These are phyloP conservation scores for Phytophthora crassamura DNA, from an alignment of 352 stramenopile genomes.

Conservation along the genomic window DNA sequence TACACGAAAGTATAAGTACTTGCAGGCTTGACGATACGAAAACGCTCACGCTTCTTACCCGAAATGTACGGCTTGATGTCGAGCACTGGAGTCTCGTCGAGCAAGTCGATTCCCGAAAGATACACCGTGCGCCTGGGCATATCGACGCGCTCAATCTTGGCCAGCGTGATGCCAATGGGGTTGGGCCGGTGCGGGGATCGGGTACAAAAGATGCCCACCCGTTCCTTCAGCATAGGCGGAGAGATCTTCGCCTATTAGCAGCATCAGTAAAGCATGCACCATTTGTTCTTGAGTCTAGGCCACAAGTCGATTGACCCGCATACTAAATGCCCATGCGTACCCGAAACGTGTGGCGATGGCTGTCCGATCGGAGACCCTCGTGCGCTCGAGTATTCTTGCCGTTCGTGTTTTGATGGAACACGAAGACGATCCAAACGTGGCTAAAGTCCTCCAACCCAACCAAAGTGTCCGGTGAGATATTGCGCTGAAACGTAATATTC, in stretches of 20 bases:
- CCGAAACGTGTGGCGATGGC: conserved; percentile 76
- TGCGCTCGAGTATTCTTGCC: conserved; percentile 78
- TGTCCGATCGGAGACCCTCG: conserved; percentile 67
- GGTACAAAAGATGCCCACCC: conserved; percentile 95
- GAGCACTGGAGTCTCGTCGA: conserved; percentile 97
- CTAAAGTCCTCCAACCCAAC: conserved; percentile 79
- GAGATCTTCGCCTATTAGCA: conserved; percentile 69
- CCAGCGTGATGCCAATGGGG: conserved; percentile 93
- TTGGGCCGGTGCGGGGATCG: conserved; percentile 97
- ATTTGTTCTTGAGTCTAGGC: not conserved
- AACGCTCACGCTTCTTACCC: conserved; percentile 37
- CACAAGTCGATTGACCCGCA: not conserved
- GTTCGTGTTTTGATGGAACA: conserved; percentile 93
- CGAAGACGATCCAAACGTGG: conserved; percentile 91
- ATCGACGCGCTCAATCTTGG: conserved; percentile 88
- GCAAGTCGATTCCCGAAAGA: conserved; percentile 91
- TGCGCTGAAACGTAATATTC: conserved; percentile 81
- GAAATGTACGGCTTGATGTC: conserved; percentile 99
- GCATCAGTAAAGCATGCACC: not conserved
- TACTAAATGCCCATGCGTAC: conserved; percentile 5
- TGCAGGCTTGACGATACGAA: not conserved
- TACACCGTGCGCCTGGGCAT: conserved; percentile 61
- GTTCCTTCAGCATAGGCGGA: conserved; percentile 72
- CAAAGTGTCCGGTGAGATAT: conserved; percentile 80
- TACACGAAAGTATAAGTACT: conserved; percentile 12